Conservation (phyloP, 331 rosid species). For the Malus hybrid region DNA sequence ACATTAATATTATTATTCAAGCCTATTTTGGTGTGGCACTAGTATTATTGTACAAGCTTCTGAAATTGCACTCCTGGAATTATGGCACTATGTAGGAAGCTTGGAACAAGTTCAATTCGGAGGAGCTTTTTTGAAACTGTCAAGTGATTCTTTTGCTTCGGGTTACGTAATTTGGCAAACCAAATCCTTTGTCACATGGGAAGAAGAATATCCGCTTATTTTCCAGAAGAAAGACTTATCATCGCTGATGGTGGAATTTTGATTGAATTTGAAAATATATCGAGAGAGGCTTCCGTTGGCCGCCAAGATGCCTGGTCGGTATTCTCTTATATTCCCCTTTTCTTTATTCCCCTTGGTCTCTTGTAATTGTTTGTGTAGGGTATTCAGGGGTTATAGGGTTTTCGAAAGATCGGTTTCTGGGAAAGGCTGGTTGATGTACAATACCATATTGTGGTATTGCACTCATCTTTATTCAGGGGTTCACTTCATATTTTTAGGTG, state of each 20-base stretch:
- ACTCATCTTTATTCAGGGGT: slow-evolving; percentile 36
- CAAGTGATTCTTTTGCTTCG: slow-evolving; percentile 7
- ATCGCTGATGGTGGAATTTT: slow-evolving; percentile 10
- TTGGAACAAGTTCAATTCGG: slow-evolving; percentile 98
- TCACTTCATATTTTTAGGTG: slow-evolving; percentile 6
- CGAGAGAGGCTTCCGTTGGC: slow-evolving; percentile 16
- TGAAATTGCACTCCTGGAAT: neutral
- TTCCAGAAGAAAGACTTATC: slow-evolving; percentile 14
- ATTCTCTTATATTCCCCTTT: slow-evolving; percentile 13
- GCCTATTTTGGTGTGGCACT: neutral
- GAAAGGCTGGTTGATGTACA: slow-evolving; percentile 35
- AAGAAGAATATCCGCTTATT: slow-evolving; percentile 16
- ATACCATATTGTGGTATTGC: slow-evolving; percentile 30
- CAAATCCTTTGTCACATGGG: slow-evolving; percentile 18
- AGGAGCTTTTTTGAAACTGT: slow-evolving; percentile 80
- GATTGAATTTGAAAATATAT: slow-evolving; percentile 18
- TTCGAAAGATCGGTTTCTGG: slow-evolving; percentile 20
- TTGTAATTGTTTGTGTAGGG: slow-evolving; percentile 15
- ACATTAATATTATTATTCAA: neutral
- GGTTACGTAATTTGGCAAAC: slow-evolving; percentile 24
- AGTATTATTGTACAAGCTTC: neutral
- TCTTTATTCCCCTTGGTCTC: neutral
- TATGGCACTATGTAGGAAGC: slow-evolving; percentile 60
- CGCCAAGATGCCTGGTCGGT: slow-evolving; percentile 22
- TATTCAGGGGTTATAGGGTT: slow-evolving; percentile 23